Evolutionary conservation across 2,329 filamentous ascomycete species (phyloP).

Genomic region (Aspergillus japonicus): DNA sequence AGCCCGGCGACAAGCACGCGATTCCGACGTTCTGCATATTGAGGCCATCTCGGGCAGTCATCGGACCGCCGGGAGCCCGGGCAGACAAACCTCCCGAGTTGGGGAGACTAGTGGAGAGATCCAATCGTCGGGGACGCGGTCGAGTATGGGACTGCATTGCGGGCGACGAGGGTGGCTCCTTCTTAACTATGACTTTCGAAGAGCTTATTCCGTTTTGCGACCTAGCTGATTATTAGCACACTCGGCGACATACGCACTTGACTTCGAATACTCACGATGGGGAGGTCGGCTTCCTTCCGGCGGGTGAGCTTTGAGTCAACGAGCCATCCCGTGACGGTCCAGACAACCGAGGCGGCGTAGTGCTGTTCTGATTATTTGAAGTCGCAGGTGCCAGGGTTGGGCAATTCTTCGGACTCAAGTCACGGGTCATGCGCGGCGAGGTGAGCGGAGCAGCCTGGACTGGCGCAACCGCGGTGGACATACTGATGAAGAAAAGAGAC

Average conservation of each 20-base stretch:
- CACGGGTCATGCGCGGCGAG: slow-evolving; percentile 44
- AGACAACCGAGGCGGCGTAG: slow-evolving; percentile 35
- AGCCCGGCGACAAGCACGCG: slow-evolving; percentile 91
- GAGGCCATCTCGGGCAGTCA: slow-evolving; percentile 76
- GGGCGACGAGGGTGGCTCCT: slow-evolving; percentile 82
- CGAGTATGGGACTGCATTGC: slow-evolving; percentile 64
- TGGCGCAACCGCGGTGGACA: slow-evolving; percentile 52
- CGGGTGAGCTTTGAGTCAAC: slow-evolving; percentile 31
- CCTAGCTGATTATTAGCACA: slow-evolving; percentile 21
- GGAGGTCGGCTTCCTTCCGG: slow-evolving; percentile 40
- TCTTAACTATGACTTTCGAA: slow-evolving; percentile 91
- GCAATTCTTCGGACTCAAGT: slow-evolving; percentile 47
- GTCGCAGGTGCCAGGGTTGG: slow-evolving; percentile 42
- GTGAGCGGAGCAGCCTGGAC: slow-evolving; percentile 45
- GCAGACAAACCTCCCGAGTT: slow-evolving; percentile 55
- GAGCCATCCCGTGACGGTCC: slow-evolving; percentile 35
- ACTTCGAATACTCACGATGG: slow-evolving; percentile 49
- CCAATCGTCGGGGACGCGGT: slow-evolving; percentile 47
- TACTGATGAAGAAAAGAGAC: slow-evolving; percentile 23
- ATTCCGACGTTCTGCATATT: slow-evolving; percentile 90
- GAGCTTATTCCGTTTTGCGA: slow-evolving; percentile 50
- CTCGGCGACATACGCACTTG: not conserved
- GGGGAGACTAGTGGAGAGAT: slow-evolving; percentile 45
- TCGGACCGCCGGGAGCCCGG: slow-evolving; percentile 64
- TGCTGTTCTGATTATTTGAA: slow-evolving; percentile 32